Base-by-base conservation (phyloP, 2,329 filamentous ascomycete species). In the Aspergillus sp. region DNA sequence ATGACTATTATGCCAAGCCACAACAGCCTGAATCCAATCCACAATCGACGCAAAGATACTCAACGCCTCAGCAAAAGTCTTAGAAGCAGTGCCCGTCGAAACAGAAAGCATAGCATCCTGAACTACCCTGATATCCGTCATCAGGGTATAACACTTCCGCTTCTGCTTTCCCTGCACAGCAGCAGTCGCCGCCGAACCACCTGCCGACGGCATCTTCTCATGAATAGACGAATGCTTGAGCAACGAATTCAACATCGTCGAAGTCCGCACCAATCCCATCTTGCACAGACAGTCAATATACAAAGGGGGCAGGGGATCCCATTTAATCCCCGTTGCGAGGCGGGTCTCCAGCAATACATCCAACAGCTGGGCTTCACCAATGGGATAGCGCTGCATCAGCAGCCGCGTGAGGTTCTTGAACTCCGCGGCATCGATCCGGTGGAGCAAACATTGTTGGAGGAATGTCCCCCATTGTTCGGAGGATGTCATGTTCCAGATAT, bases 91-190 rank as follows among this genome's bases (percentile, higher is more conserved):
- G 1, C 76, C 74, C 6, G 74, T 71, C 2, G 76, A 76, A 25
- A 79, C 65, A 9, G 74, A 71, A 32, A 77, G 69, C 69, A 78
- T 77, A 21, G 73, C 67, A 70, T 79, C 76, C 58, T 79, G 76
- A 36, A 79, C 72, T 58, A 79, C 71, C 50, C 74, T 72, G 43
- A 76, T 78, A 65, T 79, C 77, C 0, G 74, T 78, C 76, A 79
- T 78, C 2, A 79, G 63, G 0, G 76, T 79, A 15, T 71, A 71
- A 30, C 59, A 64, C 17, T 64, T 67, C 2, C 49, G 36, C 10
- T 64, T 65, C 15, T 61, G 62, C 25, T 66, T 65, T 25, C 43
- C 25, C 39, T 45, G 25, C 12, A 25, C 51, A 36, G 32, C 25
- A 28, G 25, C 25, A 7, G 23, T 12, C 47, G 51, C 39, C 39